phyloP scores from a whole-genome alignment of 2,329 filamentous ascomycete species.

The Penicillium palitans region DNA sequence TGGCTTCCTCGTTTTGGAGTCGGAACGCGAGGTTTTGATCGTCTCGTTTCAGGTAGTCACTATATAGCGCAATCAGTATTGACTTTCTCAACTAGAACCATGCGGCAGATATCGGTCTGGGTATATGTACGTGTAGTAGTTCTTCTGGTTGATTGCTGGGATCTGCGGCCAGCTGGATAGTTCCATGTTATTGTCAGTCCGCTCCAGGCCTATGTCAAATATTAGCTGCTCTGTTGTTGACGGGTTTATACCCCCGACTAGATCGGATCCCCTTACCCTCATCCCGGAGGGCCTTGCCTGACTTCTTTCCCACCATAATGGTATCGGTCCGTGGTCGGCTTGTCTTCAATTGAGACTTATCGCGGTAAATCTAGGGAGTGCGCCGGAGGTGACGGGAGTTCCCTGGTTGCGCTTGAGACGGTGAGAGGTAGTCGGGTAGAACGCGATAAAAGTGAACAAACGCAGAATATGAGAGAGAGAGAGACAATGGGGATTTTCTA shows the following conservation, averaged over 20 bases:
- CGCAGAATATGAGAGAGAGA: background rate
- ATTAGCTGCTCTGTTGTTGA: conserved; percentile 13
- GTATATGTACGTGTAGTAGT: conserved; percentile 84
- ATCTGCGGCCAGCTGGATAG: conserved; percentile 92
- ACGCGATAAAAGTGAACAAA: background rate
- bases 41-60: conserved; percentile 97
- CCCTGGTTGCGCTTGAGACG: background rate
- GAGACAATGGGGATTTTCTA: conserved; percentile 8
- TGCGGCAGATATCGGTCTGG: background rate
- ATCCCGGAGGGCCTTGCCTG: conserved; percentile 61
- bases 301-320: conserved; percentile 67
- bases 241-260: background rate
- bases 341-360: conserved; percentile 9
- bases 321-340: conserved; percentile 1
- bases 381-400: conserved; percentile 2
- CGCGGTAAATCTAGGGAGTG: conserved; percentile 20
- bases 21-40: conserved; percentile 90
- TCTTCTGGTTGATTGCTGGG: conserved; percentile 96
- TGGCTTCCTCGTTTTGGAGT: conserved; percentile 80
- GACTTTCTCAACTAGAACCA: background rate
- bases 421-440: background rate
- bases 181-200: conserved; percentile 98
- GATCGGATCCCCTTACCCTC: conserved; percentile 46
- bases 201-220: conserved; percentile 70
- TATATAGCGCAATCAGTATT: conserved; percentile 41